These are phyloP conservation scores for Komagataella phaffii DNA, from an alignment of 805 yeast genomes.

Conservation along the genomic window DNA sequence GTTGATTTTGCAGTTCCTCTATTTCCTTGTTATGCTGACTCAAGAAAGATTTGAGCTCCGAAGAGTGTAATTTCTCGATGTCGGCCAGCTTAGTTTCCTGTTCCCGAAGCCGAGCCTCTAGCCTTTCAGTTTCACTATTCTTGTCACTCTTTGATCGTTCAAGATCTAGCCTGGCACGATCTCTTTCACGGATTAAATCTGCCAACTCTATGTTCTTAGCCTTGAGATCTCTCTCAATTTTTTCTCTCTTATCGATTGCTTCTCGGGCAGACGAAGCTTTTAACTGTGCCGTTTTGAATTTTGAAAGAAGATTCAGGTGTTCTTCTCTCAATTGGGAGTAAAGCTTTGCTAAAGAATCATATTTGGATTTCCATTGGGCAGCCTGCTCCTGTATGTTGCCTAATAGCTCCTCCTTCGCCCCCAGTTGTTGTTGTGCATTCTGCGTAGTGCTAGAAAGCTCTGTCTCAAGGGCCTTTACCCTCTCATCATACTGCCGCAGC, in stretches of 20 bases:
- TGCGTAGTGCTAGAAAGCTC: conserved; percentile 50
- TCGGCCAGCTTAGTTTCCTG: conserved; percentile 43
- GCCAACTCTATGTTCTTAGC: conserved; percentile 81
- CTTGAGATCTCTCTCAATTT: conserved; percentile 69
- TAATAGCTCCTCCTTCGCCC: conserved; percentile 64
- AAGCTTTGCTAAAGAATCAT: conserved; percentile 78
- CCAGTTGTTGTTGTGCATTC: conserved; percentile 59
- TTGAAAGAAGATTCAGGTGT: conserved; percentile 65
- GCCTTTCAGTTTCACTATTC: conserved; percentile 48
- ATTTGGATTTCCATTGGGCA: conserved; percentile 68
- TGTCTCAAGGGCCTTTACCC: conserved; percentile 69
- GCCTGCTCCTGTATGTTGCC: conserved; percentile 61
- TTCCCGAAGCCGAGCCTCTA: conserved; percentile 52
- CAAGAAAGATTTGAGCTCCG: conserved; percentile 46
- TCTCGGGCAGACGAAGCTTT: conserved; percentile 86
- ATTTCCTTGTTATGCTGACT: conserved; percentile 53
- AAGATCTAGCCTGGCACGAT: conserved; percentile 72
- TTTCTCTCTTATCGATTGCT: conserved; percentile 72
- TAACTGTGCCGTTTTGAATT: conserved; percentile 70
- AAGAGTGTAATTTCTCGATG: conserved; percentile 47
- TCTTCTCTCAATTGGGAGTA: conserved; percentile 89
- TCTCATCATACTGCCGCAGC: conserved; percentile 75
- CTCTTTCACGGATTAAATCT: conserved; percentile 80
- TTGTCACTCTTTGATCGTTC: conserved; percentile 57
- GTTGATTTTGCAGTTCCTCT: conserved; percentile 28